Evolutionary conservation across 192 early-diverging fungal genomes (phyloP), one percentile per base, ranked within the genome.

Genomic region (Thamnidium elegans): DNA sequence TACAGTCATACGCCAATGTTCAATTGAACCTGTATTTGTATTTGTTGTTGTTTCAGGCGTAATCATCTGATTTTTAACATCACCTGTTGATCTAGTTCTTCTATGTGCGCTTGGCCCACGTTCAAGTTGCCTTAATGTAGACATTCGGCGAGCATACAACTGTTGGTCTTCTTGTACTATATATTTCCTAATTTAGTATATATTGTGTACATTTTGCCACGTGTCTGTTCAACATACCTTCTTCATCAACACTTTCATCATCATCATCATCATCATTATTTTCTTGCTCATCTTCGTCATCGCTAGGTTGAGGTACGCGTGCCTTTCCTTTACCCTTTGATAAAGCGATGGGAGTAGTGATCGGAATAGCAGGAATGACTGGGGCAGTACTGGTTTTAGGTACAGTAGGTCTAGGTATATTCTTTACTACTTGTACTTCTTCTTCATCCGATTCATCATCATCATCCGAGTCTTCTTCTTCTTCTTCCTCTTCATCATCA

Each of bases 401-500:
- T 26, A 14, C 48, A 9, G 19, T 62, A 34, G 7, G 30, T 55
- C 32, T 26, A 36, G 32, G 1, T 13, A 7, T 62, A 3, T 23
- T 32, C 31, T 48, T 62, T 0, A 44, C 19, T 7, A 42, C 13
- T 30, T 64, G 4, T 32, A 23, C 19, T 7, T 47, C 30, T 6
- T 47, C 21, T 11, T 59, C 36, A n/a, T 70, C 58, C 0, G 48
- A 43, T 0, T 71, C 51, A 6, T 62, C 58, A 15, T 65, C 66
- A 8, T 68, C 30, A 0, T 68, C 66, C 0, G 43, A 39, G 0
- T 68, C 66, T 0, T 67, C 66, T 2, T 71, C 54, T 4, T 50
- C 54, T 0, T 65, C 58, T 42, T 66, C 47, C 0, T 67, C 66
- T 34, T 72, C 71, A 60, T 73, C 71, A 61, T 68, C 66, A 19